Evolutionary conservation across 495 filamentous ascomycete genomes (phyloP).

Genomic region (Penicillium cataractarum): DNA sequence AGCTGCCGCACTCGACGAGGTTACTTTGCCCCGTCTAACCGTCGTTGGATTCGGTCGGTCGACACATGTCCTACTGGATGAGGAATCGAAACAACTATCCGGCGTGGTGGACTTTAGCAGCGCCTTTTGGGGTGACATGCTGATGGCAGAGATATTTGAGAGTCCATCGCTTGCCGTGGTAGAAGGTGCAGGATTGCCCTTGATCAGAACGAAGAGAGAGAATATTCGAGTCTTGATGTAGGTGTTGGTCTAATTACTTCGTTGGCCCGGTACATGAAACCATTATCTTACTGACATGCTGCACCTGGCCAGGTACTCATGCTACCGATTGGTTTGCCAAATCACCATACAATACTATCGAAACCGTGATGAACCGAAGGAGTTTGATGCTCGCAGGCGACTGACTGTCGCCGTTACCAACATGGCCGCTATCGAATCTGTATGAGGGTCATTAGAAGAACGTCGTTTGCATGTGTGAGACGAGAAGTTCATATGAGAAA

Average conservation of each 20-base stretch:
- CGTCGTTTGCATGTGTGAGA: not conserved
- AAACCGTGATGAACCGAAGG: conserved; percentile 37
- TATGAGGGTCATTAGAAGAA: not conserved
- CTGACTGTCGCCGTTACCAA: conserved; percentile 35
- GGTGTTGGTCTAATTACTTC: conserved; percentile 14
- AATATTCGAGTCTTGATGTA: conserved; percentile 42
- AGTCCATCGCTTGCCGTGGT: conserved; percentile 37
- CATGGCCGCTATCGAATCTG: conserved; percentile 24
- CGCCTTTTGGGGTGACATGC: conserved; percentile 54
- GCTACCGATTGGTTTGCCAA: conserved; percentile 43
- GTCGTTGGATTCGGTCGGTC: conserved; percentile 59
- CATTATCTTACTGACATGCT: conserved; percentile 8
- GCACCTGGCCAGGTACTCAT: conserved; percentile 38
- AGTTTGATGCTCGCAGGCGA: conserved; percentile 44
- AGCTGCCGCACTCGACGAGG: conserved; percentile 55
- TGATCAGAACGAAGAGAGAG: conserved; percentile 26
- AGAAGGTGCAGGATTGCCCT: conserved; percentile 44
- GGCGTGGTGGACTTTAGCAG: conserved; percentile 51
- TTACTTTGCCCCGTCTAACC: conserved; percentile 58
- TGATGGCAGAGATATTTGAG: conserved; percentile 51
- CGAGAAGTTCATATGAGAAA: not conserved
- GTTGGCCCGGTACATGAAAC: not conserved
- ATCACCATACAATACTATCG: conserved; percentile 50
- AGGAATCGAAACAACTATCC: conserved; percentile 45
- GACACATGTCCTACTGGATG: conserved; percentile 61